These are phyloP conservation scores for Rhipidocladum racemiflorum DNA, from an alignment of 176 grass and related monocot genomes.

Conservation along the genomic window DNA sequence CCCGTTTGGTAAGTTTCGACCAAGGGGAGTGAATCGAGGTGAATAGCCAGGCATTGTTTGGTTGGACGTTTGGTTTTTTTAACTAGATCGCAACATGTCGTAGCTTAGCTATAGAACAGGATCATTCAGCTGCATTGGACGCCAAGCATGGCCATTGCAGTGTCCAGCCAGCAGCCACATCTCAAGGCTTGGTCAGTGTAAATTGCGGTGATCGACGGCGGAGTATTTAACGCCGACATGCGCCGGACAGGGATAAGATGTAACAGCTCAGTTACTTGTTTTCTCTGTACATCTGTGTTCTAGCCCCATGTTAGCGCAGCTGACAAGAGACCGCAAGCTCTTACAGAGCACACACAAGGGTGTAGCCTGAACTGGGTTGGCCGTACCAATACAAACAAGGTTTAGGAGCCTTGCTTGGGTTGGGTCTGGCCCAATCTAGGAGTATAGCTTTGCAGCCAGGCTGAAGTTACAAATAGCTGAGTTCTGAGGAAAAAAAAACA, in stretches of 20 bases:
- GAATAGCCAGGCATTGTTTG: constrained; percentile 28
- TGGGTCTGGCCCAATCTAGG: neutral
- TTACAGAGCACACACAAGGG: neutral
- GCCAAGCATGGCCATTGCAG: constrained; percentile 28
- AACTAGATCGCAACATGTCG: constrained; percentile 24
- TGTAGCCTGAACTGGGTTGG: neutral
- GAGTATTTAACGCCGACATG: constrained; percentile 40
- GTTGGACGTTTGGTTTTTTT: constrained; percentile 34
- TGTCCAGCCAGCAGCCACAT: neutral
- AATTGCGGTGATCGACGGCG: constrained; percentile 15
- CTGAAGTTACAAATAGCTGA: neutral
- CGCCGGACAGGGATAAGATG: constrained; percentile 2
- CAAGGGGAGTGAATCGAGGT: neutral
- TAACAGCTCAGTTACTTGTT: neutral
- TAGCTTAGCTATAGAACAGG: constrained; percentile 29
- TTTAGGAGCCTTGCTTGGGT: too few species aligned
- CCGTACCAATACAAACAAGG: neutral
- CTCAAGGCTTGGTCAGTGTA: constrained; percentile 26
- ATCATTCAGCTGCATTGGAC: neutral
- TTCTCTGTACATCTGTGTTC: neutral
- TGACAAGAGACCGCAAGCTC: neutral
- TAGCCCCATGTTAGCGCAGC: neutral
- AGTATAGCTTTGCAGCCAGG: neutral
- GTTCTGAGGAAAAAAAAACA: neutral
- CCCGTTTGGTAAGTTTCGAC: constrained; percentile 16